Evolutionary conservation across 805 yeast genomes (phyloP).

Genomic region (Lipomyces yamanashiensis): DNA sequence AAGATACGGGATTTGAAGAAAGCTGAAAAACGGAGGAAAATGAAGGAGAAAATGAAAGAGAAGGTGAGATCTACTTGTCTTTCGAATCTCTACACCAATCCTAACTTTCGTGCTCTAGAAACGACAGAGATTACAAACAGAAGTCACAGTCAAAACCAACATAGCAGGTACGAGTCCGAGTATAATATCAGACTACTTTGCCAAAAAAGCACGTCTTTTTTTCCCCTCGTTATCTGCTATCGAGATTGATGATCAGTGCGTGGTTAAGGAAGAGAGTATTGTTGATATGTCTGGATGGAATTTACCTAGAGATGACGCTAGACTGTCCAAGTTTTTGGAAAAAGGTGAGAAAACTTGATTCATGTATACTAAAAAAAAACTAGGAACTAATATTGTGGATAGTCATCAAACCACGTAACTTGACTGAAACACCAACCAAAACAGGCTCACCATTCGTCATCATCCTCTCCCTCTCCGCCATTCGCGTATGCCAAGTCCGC

Average conservation of each 20-base stretch:
- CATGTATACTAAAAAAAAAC: background rate
- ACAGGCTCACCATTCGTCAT: conserved; percentile 46
- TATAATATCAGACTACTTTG: conserved; percentile 31
- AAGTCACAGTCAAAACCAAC: conserved; percentile 24
- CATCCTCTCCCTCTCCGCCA: conserved; percentile 72
- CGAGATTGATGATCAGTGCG: conserved; percentile 31
- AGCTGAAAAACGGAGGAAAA: conserved; percentile 23
- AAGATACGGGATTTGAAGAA: conserved; percentile 2
- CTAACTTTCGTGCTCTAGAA: conserved; percentile 10
- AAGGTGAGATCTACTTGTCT: no score
- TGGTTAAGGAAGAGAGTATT: conserved; percentile 16
- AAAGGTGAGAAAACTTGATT: conserved; percentile 1
- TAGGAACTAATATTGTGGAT: background rate
- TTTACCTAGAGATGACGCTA: conserved; percentile 6
- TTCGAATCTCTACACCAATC: no score
- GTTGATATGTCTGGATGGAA: conserved; percentile 25
- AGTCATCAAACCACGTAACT: conserved; percentile 7
- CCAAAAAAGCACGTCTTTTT: conserved; percentile 26
- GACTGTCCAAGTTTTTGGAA: conserved; percentile 15
- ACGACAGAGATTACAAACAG: conserved; percentile 29
- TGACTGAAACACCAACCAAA: conserved; percentile 4
- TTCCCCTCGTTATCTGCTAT: conserved; percentile 26
- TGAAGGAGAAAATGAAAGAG: conserved; percentile 20
- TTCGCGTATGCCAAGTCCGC: conserved; percentile 82
- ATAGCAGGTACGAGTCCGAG: conserved; percentile 13